A percentile compares a stretch with the other conserved stretches of the same genome.
Conservation (phyloP, 495 filamentous ascomycete species). For the Aspergillus sclerotiicarbonarius region DNA sequence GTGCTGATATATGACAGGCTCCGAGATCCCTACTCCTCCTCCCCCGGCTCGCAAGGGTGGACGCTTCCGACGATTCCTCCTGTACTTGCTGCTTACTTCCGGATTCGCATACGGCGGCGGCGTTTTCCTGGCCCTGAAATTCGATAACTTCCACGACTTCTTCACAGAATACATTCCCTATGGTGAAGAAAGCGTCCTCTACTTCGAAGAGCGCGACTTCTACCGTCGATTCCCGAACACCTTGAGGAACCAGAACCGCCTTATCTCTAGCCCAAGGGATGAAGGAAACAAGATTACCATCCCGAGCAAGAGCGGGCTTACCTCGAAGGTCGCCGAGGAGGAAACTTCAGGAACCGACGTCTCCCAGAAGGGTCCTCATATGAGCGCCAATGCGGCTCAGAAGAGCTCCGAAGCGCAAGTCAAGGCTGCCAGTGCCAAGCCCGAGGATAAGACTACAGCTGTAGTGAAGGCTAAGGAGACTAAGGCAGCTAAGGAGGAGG, state of each 20-base stretch:
- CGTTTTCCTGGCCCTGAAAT: constrained; percentile 86
- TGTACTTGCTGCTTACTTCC: constrained; percentile 69
- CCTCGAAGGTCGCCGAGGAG: constrained; percentile 71
- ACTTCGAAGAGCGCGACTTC: constrained; percentile 95
- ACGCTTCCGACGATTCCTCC: constrained; percentile 72
- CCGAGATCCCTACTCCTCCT: constrained; percentile 27
- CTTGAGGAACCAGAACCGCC: constrained; percentile 49
- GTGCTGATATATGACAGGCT: constrained; percentile 21
- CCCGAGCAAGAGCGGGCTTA: constrained; percentile 79
- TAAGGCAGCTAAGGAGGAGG: constrained; percentile 32
- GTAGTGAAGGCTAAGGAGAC: constrained; percentile 46
- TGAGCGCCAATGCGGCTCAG: constrained; percentile 38
- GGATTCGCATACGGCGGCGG: constrained; percentile 80
- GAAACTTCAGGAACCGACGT: constrained; percentile 42
- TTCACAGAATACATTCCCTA: constrained; percentile 97
- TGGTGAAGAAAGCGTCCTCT: constrained; percentile 92
- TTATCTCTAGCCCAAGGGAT: constrained; percentile 47
- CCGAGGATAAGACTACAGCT: constrained; percentile 34
- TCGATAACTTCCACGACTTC: constrained; percentile 98
- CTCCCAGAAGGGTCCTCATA: constrained; percentile 47
- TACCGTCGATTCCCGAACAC: constrained; percentile 83
- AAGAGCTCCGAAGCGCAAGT: constrained; percentile 21
- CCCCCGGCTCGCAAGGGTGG: constrained; percentile 65
- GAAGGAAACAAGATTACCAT: constrained; percentile 75
- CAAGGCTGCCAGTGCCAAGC: constrained; percentile 28